Evolutionary conservation across 2,329 filamentous ascomycete species (phyloP), one percentile per base, ranked within the genome.

Genomic region (Paecilomyces sp.): DNA sequence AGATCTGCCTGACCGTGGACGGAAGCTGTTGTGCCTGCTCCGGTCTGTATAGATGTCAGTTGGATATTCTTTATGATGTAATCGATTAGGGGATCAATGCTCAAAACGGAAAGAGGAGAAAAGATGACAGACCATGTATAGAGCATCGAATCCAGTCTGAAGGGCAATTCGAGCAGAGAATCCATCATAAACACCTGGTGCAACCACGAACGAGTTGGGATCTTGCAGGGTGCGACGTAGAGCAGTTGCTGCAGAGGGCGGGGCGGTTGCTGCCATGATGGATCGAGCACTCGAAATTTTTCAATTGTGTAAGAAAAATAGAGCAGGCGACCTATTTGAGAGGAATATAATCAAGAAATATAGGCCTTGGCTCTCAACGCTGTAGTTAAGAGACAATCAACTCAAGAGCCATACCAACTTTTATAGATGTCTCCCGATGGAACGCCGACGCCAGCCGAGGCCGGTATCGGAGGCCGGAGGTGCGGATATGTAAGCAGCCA

Each of bases 161-260:
- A 82, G 73, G 28, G 80, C 80, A 15, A 80, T 75, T 28, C 78
- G 76, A 36, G 80, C 79, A 6, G 79, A 80, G 22, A 82, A 65
- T 12, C 80, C 80, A 69, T 82, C 80, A 59, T 80, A 82, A n/a
- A 82, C 79, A 12, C 80, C 79, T 2, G 80, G 80, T 31, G 74
- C 77, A 30, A 77, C 68, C 31, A 82, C 74, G 50, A 82, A 70
- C 3, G 66, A 24, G 18, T 53, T 53, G 18, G 50, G 50, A 53
- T 53, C 50, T 28, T 53, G n/a, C 22, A 53, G 50, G 22, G 22
- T 53, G 50, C 50, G 50, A 18, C 50, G 50, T 1, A 53, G 50
- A 28, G 50, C 25, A 18, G 50, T 53, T 15, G 50, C 50, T 28
- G 50, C 50, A 15, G 50, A 53, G 22, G 25, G 18, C 8, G 50